Base-by-base conservation (phyloP, 345 rosid genomes). In the Salix arbutifolia region DNA sequence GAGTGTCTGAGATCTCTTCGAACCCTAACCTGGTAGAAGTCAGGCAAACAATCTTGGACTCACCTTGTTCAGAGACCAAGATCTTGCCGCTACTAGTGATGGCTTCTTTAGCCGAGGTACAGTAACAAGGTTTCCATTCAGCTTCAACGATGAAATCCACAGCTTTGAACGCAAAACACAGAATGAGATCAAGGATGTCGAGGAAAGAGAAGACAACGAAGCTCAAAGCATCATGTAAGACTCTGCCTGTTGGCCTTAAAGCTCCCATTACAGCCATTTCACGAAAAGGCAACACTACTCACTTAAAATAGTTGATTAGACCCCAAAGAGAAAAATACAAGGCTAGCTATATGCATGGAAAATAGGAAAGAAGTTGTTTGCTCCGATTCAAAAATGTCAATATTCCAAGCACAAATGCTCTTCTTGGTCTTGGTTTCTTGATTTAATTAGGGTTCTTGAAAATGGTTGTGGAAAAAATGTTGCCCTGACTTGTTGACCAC, bases 1-100 rank as follows among this genome's bases (percentile, higher is more conserved):
- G 99, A 35, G 99, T 89, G 75, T 95, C 97, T 4, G 99, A 95
- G 76, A 95, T 85, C 82, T 95, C 99, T 78, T 93, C 99, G 50
- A 91, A 78, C 74, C 90, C 87, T 60, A 95, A 78, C 90, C 86
- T 93, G 75, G 85, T 90, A n/a, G 97, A 88, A 58, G 86, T 85
- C 2, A 93, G 88, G 64, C 84, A 81, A 53, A 96, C 92, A 58
- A 93, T 84, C 85, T 88, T 93, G 67, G 93, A 89, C 72, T 89
- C 88, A 6, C 97, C 99, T 69, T 84, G 81, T 79, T 93, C 97
- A 5, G 97, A 91, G 69, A 94, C 90, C 50, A 96, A 79, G 89
- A 96, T 91, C 80, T 86, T 91, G 23, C 84, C 81, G 16, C 76
- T 52, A 76, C 90, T 81, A 7, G 90, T 87, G 66, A 92, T 91